phyloP scores from a whole-genome alignment of 495 filamentous ascomycete species.

The Chaetomium cochliodes region DNA sequence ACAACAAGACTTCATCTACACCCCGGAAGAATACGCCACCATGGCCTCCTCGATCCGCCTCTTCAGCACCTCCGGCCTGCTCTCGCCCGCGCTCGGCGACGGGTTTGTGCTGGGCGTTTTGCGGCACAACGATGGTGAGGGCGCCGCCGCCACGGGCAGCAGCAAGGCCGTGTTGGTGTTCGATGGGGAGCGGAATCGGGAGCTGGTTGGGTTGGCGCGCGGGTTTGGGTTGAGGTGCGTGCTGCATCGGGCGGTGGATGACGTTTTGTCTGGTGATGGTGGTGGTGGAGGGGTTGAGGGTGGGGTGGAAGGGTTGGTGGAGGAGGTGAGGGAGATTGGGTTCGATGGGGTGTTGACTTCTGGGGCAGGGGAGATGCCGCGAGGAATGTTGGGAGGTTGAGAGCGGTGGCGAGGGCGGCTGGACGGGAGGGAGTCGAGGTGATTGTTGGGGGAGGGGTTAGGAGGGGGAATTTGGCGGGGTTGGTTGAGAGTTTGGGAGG shows the following conservation, averaged over 20 bases:
- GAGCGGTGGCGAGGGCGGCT: conserved; percentile 28
- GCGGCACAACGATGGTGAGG: neutral
- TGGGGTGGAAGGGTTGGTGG: conserved; percentile 29
- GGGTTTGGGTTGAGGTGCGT: conserved; percentile 30
- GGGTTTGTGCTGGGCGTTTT: conserved; percentile 50
- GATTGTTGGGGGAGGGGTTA: conserved; percentile 45
- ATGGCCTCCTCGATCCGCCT: conserved; percentile 35
- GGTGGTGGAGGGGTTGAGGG: neutral
- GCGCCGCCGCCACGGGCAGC: neutral
- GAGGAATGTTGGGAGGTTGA: conserved; percentile 33
- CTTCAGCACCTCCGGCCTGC: conserved; percentile 31
- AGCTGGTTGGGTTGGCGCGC: conserved; percentile 30
- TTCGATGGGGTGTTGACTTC: conserved; percentile 46
- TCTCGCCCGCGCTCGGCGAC: conserved; percentile 37
- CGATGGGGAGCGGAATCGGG: conserved; percentile 26
- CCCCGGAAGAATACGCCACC: conserved; percentile 29
- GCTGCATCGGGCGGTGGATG: conserved; percentile 47
- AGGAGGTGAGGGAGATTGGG: conserved; percentile 30
- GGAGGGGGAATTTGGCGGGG: conserved; percentile 32
- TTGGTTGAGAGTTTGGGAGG: conserved; percentile 20
- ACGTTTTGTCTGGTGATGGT: conserved; percentile 26
- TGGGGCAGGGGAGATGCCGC: conserved; percentile 37
- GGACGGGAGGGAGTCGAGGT: conserved; percentile 31
- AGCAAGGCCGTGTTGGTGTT: conserved; percentile 30
- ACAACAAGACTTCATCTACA: conserved; percentile 44